Evolutionary conservation across 768 basidiomycete species (phyloP).

Genomic region (Chalciporus piperatus): DNA sequence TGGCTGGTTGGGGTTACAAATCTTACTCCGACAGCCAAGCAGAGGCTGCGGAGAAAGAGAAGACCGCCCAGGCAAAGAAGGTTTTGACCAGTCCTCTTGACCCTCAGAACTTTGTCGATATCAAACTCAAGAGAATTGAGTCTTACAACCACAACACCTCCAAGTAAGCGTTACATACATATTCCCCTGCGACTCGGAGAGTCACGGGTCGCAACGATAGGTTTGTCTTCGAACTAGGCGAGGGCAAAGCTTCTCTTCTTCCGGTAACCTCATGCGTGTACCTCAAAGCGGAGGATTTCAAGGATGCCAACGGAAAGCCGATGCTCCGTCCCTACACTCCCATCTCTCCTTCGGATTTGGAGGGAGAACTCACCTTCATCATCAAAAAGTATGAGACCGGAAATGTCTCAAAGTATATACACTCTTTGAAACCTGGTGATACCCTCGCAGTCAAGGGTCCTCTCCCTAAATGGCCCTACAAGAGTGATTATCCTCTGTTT

Average conservation of each 20-base stretch:
- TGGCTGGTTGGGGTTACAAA: constrained; percentile 32
- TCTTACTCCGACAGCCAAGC: constrained; percentile 41
- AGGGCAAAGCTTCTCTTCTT: constrained; percentile 72
- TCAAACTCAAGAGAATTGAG: constrained; percentile 76
- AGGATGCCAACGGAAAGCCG: constrained; percentile 80
- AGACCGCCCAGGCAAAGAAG: constrained; percentile 35
- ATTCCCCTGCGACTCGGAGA: neutral
- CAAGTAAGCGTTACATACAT: constrained; percentile 42
- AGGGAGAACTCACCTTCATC: constrained; percentile 76
- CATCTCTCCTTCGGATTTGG: constrained; percentile 69
- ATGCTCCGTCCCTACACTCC: constrained; percentile 93
- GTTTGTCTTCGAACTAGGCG: constrained; percentile 78
- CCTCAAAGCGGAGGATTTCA: constrained; percentile 69
- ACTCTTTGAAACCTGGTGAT: constrained; percentile 77
- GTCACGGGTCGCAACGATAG: constrained; percentile 33
- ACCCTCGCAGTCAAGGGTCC: constrained; percentile 89
- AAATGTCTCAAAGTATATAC: constrained; percentile 82
- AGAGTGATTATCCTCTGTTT: constrained; percentile 44
- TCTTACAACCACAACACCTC: constrained; percentile 96
- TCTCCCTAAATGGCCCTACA: constrained; percentile 82
- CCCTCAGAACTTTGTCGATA: constrained; percentile 71
- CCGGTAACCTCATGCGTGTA: constrained; percentile 78
- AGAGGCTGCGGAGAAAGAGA: constrained; percentile 18
- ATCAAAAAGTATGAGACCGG: constrained; percentile 86
- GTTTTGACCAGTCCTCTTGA: constrained; percentile 66